A percentile compares a stretch with the other conserved stretches of the same genome.
These are phyloP conservation scores for Gracilaria caudata DNA, from an alignment of 23 red algal genomes.

Conservation along the genomic window DNA sequence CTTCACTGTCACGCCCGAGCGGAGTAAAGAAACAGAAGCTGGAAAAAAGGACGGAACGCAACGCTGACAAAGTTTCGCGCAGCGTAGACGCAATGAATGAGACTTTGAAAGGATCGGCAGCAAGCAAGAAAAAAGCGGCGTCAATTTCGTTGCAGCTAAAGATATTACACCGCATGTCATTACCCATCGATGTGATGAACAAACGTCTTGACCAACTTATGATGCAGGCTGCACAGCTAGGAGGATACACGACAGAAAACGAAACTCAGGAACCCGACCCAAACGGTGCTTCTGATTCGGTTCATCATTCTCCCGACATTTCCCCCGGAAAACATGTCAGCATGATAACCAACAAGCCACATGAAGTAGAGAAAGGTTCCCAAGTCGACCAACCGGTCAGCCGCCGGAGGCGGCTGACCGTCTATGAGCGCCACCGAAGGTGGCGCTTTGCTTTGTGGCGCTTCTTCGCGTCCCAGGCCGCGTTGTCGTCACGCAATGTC, in stretches of 20 bases:
- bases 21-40: conserved; percentile 7
- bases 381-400: no score
- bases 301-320: no score
- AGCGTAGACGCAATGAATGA: neutral
- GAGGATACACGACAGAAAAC: neutral
- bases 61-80: neutral
- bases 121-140: conserved; percentile 15
- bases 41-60: neutral
- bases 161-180: conserved; percentile 19
- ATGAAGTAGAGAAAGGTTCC: no score
- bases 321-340: no score
- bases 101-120: neutral
- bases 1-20: neutral
- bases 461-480: no score
- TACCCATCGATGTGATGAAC: neutral
- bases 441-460: no score
- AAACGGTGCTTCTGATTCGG: no score
- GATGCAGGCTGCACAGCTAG: neutral
- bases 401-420: no score
- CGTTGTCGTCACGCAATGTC: no score
- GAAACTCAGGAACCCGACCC: no score
- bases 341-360: no score
- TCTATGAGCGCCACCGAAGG: no score
- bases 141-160: conserved; percentile 26
- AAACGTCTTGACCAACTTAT: neutral